Conservation (phyloP, 495 filamentous ascomycete species). For the Penicillium longicatenatum region DNA sequence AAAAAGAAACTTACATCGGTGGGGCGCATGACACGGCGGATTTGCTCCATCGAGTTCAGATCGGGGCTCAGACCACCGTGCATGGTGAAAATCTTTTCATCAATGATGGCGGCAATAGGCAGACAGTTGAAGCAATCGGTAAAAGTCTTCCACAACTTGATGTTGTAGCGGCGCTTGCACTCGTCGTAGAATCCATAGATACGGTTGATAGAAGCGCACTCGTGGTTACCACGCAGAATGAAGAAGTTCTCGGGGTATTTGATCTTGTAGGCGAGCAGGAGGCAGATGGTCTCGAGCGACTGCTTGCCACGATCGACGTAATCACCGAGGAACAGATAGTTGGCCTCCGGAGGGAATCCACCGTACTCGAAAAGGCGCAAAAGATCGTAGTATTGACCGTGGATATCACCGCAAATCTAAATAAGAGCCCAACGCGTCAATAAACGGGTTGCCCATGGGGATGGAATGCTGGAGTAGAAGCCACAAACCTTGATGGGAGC, state of each 20-base stretch:
- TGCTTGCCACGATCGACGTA: slow-evolving; percentile 99
- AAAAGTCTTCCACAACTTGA: slow-evolving; percentile 99
- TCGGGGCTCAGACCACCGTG: slow-evolving; percentile 97
- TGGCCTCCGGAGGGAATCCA: slow-evolving; percentile 97
- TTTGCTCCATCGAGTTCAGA: slow-evolving; percentile 99
- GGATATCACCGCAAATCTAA: slow-evolving; percentile 98
- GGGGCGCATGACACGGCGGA: slow-evolving; percentile 96
- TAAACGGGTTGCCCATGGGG: neutral
- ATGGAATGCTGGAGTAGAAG: neutral
- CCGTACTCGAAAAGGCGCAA: slow-evolving; percentile 98
- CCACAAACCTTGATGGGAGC: slow-evolving; percentile 93
- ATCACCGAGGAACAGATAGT: slow-evolving; percentile 99
- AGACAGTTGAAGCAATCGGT: slow-evolving; percentile 99
- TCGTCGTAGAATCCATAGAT: slow-evolving; percentile 99
- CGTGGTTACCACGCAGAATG: slow-evolving; percentile 96
- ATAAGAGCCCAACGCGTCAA: slow-evolving; percentile 13
- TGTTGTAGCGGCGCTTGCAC: slow-evolving; percentile 99
- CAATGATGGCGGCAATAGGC: slow-evolving; percentile 99
- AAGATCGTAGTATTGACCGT: slow-evolving; percentile 98
- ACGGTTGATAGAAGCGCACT: slow-evolving; percentile 99
- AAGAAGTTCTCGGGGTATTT: slow-evolving; percentile 99
- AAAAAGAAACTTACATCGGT: slow-evolving; percentile 79
- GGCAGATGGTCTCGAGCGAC: slow-evolving; percentile 98
- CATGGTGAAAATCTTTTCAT: slow-evolving; percentile 99
- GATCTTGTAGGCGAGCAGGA: slow-evolving; percentile 98